Percentiles rank a stretch among this genome's conserved stretches.
These are phyloP conservation scores for Microsporum audouinii DNA, from an alignment of 2,329 filamentous ascomycete species.

Conservation along the genomic window DNA sequence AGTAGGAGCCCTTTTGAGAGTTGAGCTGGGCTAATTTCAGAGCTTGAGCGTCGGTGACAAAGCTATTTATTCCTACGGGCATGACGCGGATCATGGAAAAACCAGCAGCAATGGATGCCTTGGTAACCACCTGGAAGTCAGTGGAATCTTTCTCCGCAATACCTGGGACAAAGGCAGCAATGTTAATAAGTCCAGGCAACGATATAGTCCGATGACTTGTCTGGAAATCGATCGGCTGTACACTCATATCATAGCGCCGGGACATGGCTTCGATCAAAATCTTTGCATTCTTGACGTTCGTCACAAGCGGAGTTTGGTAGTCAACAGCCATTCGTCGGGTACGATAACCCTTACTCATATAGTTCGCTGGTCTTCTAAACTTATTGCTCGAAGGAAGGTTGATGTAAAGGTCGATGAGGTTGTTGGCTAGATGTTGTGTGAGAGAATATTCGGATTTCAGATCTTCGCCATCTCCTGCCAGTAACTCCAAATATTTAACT, in stretches of 20 bases:
- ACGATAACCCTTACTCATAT: slow-evolving; percentile 95
- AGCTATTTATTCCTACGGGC: slow-evolving; percentile 61
- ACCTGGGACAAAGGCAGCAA: slow-evolving; percentile 68
- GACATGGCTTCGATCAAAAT: slow-evolving; percentile 89
- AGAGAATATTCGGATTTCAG: slow-evolving; percentile 94
- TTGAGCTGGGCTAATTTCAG: slow-evolving; percentile 62
- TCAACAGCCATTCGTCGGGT: slow-evolving; percentile 97
- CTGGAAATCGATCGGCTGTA: slow-evolving; percentile 79
- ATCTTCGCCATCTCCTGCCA: slow-evolving; percentile 64
- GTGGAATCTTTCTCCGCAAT: slow-evolving; percentile 52
- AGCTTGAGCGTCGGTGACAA: slow-evolving; percentile 60
- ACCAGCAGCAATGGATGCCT: slow-evolving; percentile 60
- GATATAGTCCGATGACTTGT: slow-evolving; percentile 70
- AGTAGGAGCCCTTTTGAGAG: slow-evolving; percentile 54
- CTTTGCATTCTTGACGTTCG: slow-evolving; percentile 99
- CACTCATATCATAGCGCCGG: slow-evolving; percentile 72
- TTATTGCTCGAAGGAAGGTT: slow-evolving; percentile 98
- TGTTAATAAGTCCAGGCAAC: slow-evolving; percentile 64
- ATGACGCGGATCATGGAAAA: slow-evolving; percentile 74
- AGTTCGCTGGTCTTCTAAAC: slow-evolving; percentile 91
- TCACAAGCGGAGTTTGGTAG: slow-evolving; percentile 91
- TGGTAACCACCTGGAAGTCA: slow-evolving; percentile 59
- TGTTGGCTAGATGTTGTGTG: slow-evolving; percentile 92
- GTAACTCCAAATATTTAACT: slow-evolving; percentile 85
- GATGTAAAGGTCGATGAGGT: slow-evolving; percentile 97